Evolutionary conservation across 805 yeast species (phyloP), one percentile per base, ranked within the genome.

Genomic region (Candida railenensis): DNA sequence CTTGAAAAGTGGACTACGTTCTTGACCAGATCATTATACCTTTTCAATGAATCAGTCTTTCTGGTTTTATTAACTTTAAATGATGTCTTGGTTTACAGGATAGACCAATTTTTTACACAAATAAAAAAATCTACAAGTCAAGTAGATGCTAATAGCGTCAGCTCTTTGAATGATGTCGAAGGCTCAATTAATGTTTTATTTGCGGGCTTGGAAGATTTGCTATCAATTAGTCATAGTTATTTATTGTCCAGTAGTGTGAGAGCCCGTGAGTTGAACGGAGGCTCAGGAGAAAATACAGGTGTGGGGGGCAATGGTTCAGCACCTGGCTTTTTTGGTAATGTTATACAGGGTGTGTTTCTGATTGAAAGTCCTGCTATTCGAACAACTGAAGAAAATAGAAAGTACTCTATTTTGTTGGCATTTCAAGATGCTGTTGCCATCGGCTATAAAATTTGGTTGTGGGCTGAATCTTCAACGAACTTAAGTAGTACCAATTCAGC

Each of bases 311-410:
- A 34, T 3, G 80, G 78, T 37, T 61, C 77, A 20, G 39, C 22
- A 15, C 21, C 39, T 4, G 80, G 89, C 18, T 78, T 84, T 63
- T 72, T 87, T 42, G 85, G 85, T 0, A 77, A 78, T 45, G 85
- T 83, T 20, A 85, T 87, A 45, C 87, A 85, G 51, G 94, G 94
- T 1, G 95, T 87, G 0, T 85, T 87, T 57, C 85, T 80, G 46
- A 79, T 82, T 12, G 95, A 87, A 51, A 73, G 87, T 1, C 86
- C 85, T 0, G 69, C 73, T 47, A 64, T 74, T 30, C 56, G 78
- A 44, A 66, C 77, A 16, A 74, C 78, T 12, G 80, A 76, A 25
- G 78, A 76, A 39, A 77, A 73, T 46, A 81, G 81, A 50, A 65
- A 83, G 18, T 71, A 77, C 48, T 73, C 83, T 1, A 73, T 87